Evolutionary conservation across 2,329 filamentous ascomycete genomes (phyloP).

Genomic region (Cladobotryum protrusum): DNA sequence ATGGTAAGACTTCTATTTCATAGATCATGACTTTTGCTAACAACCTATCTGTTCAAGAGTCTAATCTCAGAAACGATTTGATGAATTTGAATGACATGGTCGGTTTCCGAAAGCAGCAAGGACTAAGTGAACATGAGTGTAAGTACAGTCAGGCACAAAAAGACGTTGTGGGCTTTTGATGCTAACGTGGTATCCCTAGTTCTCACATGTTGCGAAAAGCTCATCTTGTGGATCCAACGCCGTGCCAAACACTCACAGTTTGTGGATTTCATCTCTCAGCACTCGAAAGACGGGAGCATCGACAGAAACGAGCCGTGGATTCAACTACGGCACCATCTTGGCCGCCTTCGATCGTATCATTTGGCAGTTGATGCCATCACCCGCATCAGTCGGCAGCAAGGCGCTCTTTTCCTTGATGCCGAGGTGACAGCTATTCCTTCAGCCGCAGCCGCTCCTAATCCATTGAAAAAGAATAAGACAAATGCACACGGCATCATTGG

Average conservation of each 20-base stretch:
- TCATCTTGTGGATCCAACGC: constrained; percentile 1
- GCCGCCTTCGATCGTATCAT: constrained; percentile 21
- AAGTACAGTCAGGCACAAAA: background rate
- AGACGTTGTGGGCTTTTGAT: background rate
- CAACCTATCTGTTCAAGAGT: background rate
- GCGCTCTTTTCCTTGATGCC: constrained; percentile 26
- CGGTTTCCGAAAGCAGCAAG: background rate
- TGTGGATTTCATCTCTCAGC: constrained; percentile 1
- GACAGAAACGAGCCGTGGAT: constrained; percentile 14
- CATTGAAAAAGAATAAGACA: constrained; percentile 14
- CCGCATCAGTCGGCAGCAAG: constrained; percentile 19
- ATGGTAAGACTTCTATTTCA: background rate
- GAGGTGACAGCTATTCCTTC: constrained; percentile 23
- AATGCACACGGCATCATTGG: constrained; percentile 18
- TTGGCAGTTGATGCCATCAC: constrained; percentile 15
- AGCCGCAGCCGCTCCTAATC: constrained; percentile 13
- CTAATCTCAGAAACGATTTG: background rate
- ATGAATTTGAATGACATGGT: background rate
- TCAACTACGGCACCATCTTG: constrained; percentile 23
- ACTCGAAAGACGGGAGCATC: constrained; percentile 3
- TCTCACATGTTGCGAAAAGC: constrained; percentile 2
- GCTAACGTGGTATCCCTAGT: background rate
- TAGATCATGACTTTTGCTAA: too few species aligned
- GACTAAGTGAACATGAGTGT: background rate
- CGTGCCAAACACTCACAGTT: background rate